Conservation (phyloP, 169 alveolate genomes). For the Plasmodium malariae region DNA sequence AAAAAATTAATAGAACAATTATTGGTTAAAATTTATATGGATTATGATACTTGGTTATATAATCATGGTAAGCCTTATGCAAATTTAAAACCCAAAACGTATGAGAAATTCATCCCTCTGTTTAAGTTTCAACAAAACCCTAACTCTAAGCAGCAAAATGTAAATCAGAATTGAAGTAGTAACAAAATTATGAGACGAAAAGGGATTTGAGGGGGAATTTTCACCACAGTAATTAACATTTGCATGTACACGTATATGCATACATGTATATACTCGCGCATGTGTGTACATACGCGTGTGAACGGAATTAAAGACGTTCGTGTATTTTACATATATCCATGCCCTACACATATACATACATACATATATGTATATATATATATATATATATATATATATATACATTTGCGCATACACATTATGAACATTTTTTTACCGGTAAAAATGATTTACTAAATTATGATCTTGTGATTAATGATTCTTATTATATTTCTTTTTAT, state of each 20-base stretch:
- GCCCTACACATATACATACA: no score
- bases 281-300: no score
- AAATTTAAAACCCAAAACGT: slow-evolving; percentile 65
- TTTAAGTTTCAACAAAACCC: slow-evolving; percentile 36
- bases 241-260: not conserved
- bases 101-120: slow-evolving; percentile 66
- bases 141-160: slow-evolving; percentile 19
- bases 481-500: no score
- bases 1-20: slow-evolving; percentile 90
- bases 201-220: not conserved
- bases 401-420: no score
- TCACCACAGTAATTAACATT: not conserved
- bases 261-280: not conserved
- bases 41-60: slow-evolving; percentile 85
- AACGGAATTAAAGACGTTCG: no score
- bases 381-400: no score
- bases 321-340: no score
- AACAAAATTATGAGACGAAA: not conserved
- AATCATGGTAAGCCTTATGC: slow-evolving; percentile 72
- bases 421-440: no score
- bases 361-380: no score
- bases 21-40: slow-evolving; percentile 90
- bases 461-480: no score
- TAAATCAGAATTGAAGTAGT: slow-evolving; percentile 3
- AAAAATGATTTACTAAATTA: no score